Conservation (phyloP, 768 basidiomycete species). For the Amanita inopinata region DNA sequence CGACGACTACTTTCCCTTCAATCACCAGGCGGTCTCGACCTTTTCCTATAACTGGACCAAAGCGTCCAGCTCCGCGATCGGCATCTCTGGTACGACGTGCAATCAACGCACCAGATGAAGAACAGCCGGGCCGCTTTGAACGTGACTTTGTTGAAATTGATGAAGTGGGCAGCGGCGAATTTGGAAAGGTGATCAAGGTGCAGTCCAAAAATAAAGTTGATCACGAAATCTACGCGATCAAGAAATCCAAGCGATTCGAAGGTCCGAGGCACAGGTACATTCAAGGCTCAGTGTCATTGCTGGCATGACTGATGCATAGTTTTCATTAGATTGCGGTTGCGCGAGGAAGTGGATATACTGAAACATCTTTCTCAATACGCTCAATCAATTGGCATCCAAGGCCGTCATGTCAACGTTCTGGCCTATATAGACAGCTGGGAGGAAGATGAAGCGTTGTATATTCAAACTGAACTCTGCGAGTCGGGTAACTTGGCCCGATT, state of each 20-base stretch:
- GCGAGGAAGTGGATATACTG: constrained; percentile 91
- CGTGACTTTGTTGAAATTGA: constrained; percentile 73
- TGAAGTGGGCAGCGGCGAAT: constrained; percentile 84
- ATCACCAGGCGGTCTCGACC: constrained; percentile 27
- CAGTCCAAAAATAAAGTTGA: constrained; percentile 51
- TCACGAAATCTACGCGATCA: constrained; percentile 68
- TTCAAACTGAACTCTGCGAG: constrained; percentile 91
- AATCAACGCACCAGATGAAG: constrained; percentile 34
- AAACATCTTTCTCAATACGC: constrained; percentile 52
- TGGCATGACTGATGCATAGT: constrained; percentile 16
- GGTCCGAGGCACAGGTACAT: constrained; percentile 84
- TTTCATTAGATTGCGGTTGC: constrained; percentile 58
- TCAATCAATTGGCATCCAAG: constrained; percentile 26
- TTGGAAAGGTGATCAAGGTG: constrained; percentile 87
- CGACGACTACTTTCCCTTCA: constrained; percentile 36
- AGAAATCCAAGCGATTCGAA: constrained; percentile 89
- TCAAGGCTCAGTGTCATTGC: constrained; percentile 17
- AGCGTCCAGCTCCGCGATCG: constrained; percentile 17
- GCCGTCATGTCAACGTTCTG: constrained; percentile 72
- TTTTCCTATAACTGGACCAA: constrained; percentile 15
- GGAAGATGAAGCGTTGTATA: constrained; percentile 77
- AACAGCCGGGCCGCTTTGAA: constrained; percentile 61
- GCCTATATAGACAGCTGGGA: constrained; percentile 95
- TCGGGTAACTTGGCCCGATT: constrained; percentile 88
- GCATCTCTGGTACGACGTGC: constrained; percentile 20